Evolutionary conservation across 495 filamentous ascomycete genomes (phyloP).

Genomic region (Hypoxylon rickii): DNA sequence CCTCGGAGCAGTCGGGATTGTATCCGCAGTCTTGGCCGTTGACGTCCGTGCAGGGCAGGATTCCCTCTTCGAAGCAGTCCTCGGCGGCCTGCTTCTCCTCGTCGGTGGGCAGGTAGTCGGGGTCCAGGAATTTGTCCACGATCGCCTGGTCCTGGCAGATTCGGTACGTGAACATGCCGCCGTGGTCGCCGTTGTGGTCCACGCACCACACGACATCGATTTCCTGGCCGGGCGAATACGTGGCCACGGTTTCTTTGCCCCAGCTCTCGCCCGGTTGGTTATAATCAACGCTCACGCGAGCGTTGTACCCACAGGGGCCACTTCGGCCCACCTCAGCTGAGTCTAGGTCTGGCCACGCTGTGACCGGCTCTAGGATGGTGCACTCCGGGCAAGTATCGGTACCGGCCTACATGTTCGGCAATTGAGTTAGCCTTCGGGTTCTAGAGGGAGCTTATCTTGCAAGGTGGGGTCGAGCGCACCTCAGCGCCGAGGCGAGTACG

Average conservation of each 20-base stretch:
- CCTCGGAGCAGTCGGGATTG: slow-evolving; percentile 54
- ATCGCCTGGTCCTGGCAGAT: slow-evolving; percentile 58
- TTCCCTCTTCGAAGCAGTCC: slow-evolving; percentile 56
- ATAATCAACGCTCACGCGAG: slow-evolving; percentile 60
- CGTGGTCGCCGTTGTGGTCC: slow-evolving; percentile 63
- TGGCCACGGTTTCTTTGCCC: slow-evolving; percentile 51
- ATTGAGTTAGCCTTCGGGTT: slow-evolving; percentile 5
- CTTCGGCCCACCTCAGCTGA: slow-evolving; percentile 53
- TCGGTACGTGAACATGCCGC: slow-evolving; percentile 63
- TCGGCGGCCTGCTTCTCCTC: slow-evolving; percentile 61
- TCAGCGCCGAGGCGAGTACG: slow-evolving; percentile 54
- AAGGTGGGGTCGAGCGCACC: slow-evolving; percentile 33
- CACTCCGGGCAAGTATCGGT: slow-evolving; percentile 60
- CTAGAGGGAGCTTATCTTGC: not conserved
- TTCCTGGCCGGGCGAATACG: slow-evolving; percentile 50
- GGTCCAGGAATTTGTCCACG: slow-evolving; percentile 56
- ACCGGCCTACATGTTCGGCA: slow-evolving; percentile 46
- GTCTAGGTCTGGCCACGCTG: slow-evolving; percentile 55
- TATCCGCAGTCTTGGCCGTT: slow-evolving; percentile 56
- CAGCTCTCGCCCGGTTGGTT: slow-evolving; percentile 52
- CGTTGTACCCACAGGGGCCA: slow-evolving; percentile 62
- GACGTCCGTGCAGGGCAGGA: slow-evolving; percentile 57
- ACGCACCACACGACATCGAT: slow-evolving; percentile 62
- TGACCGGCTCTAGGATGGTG: slow-evolving; percentile 60
- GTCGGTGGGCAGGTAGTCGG: slow-evolving; percentile 54